Conservation (phyloP, 2,329 filamentous ascomycete genomes). For the Ceratocystis destructans region DNA sequence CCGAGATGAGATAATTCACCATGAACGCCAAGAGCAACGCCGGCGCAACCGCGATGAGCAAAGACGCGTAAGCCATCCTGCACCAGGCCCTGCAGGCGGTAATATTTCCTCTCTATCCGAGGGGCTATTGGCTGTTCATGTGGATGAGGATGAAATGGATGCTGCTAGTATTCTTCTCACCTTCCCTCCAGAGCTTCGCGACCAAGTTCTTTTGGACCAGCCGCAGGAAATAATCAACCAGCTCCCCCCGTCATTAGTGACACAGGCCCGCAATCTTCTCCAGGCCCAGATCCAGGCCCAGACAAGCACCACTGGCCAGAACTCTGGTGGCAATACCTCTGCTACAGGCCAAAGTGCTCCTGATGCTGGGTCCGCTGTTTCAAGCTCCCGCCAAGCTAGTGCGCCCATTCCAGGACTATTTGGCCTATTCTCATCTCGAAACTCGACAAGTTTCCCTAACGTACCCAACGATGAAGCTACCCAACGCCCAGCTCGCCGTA, state of each 20-base stretch:
- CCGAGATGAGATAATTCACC: conserved; percentile 76
- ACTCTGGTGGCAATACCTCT: not conserved
- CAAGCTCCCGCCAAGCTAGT: not conserved
- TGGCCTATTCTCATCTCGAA: not conserved
- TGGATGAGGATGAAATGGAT: conserved; percentile 57
- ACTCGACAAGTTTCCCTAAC: not conserved
- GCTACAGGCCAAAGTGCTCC: not conserved
- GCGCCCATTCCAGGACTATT: not conserved
- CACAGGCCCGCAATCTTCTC: conserved; percentile 65
- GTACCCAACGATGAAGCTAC: not conserved
- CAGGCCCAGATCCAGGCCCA: not conserved
- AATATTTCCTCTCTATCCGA: conserved; percentile 3
- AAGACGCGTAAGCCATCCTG: conserved; percentile 49
- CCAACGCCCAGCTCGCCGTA: conserved; percentile 39
- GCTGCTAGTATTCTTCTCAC: conserved; percentile 84
- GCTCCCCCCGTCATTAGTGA: conserved; percentile 71
- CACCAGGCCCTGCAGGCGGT: conserved; percentile 23
- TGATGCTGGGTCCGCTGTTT: not conserved
- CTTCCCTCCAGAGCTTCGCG: conserved; percentile 68
- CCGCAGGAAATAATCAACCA: conserved; percentile 76
- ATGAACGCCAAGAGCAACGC: conserved; percentile 78
- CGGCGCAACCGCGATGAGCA: conserved; percentile 73
- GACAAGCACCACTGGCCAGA: not conserved
- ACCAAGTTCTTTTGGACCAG: conserved; percentile 81
- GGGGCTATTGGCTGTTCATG: not conserved